Conservation (phyloP, 164 flowering plant species). For the Liriodendron chinense region DNA sequence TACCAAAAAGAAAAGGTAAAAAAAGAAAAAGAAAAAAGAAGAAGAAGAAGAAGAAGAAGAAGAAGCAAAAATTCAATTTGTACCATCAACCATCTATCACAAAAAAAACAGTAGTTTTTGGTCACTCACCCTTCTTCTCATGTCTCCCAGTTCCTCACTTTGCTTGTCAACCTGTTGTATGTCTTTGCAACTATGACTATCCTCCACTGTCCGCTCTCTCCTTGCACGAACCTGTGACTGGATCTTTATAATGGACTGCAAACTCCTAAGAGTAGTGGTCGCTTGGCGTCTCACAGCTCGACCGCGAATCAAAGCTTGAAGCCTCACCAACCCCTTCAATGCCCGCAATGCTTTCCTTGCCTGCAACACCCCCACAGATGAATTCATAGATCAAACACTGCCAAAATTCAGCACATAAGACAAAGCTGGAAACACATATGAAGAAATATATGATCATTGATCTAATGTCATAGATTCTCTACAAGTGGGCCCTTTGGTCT, state of each 20-base stretch:
- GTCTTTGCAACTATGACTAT: conserved; percentile 11
- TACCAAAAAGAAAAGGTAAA: no score
- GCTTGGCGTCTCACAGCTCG: conserved; percentile 58
- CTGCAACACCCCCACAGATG: conserved; percentile 24
- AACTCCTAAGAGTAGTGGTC: conserved; percentile 28
- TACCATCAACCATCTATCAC: no score
- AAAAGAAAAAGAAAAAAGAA: no score
- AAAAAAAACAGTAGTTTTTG: background rate
- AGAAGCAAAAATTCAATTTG: no score
- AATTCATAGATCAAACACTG: background rate
- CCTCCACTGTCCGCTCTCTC: conserved; percentile 18
- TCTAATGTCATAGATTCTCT: no score
- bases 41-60: no score
- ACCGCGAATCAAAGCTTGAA: conserved; percentile 84
- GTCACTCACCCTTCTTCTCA: conserved; percentile 11
- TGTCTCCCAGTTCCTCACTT: conserved; percentile 18
- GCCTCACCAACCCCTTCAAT: conserved; percentile 75
- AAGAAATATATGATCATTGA: no score
- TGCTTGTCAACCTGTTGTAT: conserved; percentile 18
- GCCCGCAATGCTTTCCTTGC: conserved; percentile 88
- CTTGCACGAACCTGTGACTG: conserved; percentile 28
- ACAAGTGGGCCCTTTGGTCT: no score
- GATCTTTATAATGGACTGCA: conserved; percentile 33
- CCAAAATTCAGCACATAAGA: background rate
- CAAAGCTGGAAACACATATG: background rate